A percentile compares a stretch with the other conserved stretches of the same genome.
phyloP scores from a whole-genome alignment of 108 stramenopile genomes.

The Nitzschia inconspicua region DNA sequence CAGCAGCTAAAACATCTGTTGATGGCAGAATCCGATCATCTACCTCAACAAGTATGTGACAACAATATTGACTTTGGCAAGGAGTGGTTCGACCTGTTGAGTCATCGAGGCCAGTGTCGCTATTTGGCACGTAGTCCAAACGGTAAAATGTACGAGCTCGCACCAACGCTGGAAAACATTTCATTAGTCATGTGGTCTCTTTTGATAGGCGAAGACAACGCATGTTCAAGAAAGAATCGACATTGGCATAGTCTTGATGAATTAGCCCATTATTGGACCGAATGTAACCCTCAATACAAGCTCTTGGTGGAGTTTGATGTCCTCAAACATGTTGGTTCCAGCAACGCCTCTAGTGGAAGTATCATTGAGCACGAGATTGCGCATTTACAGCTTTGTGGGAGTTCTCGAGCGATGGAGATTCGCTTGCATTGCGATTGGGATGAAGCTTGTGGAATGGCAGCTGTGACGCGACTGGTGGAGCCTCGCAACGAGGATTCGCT shows the following conservation, averaged over 20 bases:
- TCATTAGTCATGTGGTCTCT: slow-evolving; percentile 12
- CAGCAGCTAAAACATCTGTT: slow-evolving; percentile 3
- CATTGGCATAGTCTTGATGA: slow-evolving; percentile 20
- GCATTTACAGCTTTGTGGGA: neutral
- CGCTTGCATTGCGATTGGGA: slow-evolving; percentile 25
- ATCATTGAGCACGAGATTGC: slow-evolving; percentile 28
- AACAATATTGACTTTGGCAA: too few relatives aligned
- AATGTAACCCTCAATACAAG: too few relatives aligned
- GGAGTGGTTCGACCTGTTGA: slow-evolving; percentile 30
- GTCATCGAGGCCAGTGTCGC: slow-evolving; percentile 23
- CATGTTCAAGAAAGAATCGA: neutral
- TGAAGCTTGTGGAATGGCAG: slow-evolving; percentile 21
- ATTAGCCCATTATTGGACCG: slow-evolving; percentile 9
- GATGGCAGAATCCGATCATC: too few relatives aligned
- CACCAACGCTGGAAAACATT: slow-evolving; percentile 29
- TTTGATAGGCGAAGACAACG: too few relatives aligned
- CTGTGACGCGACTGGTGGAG: slow-evolving; percentile 29
- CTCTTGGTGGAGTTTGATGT: too few relatives aligned
- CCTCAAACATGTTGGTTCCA: too few relatives aligned
- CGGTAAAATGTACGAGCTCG: slow-evolving; percentile 29
- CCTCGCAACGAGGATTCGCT: neutral
- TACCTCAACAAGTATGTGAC: too few relatives aligned
- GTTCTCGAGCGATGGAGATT: slow-evolving; percentile 16
- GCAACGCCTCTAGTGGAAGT: slow-evolving; percentile 4
- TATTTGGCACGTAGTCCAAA: slow-evolving; percentile 36